Percentiles rank a stretch among this genome's conserved stretches.
Evolutionary conservation across 441 rosid genomes (phyloP).

Genomic region (Populus hybrid): DNA sequence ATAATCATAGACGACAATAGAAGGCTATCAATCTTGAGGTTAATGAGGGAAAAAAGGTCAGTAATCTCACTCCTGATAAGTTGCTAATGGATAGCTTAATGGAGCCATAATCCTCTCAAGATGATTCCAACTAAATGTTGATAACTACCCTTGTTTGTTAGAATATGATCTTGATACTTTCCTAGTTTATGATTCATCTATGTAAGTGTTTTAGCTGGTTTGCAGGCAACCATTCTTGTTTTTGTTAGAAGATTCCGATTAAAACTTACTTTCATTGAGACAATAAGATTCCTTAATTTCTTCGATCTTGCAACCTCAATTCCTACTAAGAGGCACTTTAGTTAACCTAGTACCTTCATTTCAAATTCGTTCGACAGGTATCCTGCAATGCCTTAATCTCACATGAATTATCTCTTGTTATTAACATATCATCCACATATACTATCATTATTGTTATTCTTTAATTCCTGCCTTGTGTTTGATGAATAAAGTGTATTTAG

Average conservation of each 20-base stretch:
- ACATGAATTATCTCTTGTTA: background rate
- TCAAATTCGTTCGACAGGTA: background rate
- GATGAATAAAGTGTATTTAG: background rate
- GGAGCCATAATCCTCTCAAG: too few relatives aligned
- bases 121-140: background rate
- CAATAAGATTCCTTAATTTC: background rate
- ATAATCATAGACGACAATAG: background rate
- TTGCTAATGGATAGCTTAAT: background rate
- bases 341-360: background rate
- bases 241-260: background rate
- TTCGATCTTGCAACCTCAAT: background rate
- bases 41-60: background rate
- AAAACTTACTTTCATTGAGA: background rate
- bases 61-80: background rate
- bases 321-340: background rate
- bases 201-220: background rate
- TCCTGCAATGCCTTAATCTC: background rate
- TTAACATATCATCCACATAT: conserved; percentile 5
- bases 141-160: too few relatives aligned
- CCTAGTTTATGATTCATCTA: background rate
- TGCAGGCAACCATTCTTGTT: background rate
- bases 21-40: background rate
- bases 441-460: background rate
- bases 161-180: background rate
- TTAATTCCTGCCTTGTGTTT: background rate